Evolutionary conservation across 495 filamentous ascomycete genomes (phyloP).

Genomic region (Hypoxylon trugodes): DNA sequence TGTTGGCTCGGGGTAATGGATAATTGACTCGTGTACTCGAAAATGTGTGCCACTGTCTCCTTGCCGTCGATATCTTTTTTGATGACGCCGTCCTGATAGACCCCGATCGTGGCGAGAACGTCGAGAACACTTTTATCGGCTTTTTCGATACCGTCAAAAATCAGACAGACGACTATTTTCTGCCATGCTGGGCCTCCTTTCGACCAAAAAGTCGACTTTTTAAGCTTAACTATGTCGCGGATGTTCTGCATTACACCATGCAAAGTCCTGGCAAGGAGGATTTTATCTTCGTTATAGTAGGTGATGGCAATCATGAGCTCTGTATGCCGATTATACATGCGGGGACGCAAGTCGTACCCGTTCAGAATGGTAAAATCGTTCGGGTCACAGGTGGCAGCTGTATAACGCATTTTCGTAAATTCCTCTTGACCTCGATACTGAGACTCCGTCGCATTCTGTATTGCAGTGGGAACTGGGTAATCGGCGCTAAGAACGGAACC

Average conservation of each 20-base stretch:
- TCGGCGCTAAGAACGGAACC: conserved; percentile 96
- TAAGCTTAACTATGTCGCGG: conserved; percentile 95
- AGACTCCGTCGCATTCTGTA: conserved; percentile 93
- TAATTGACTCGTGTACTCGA: conserved; percentile 98
- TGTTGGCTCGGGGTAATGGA: conserved; percentile 98
- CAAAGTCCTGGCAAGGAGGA: conserved; percentile 86
- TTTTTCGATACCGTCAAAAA: conserved; percentile 98
- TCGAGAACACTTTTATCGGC: conserved; percentile 95
- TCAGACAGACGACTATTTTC: conserved; percentile 96
- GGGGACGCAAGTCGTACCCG: conserved; percentile 95
- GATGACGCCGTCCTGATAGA: conserved; percentile 98
- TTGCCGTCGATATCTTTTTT: conserved; percentile 98
- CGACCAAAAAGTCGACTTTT: conserved; percentile 99
- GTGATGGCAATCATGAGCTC: conserved; percentile 97
- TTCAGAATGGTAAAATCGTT: conserved; percentile 99
- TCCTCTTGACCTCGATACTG: conserved; percentile 95
- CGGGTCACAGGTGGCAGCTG: conserved; percentile 97
- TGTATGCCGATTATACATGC: conserved; percentile 99
- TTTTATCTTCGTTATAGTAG: conserved; percentile 99
- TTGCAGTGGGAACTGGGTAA: conserved; percentile 96
- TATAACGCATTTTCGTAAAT: conserved; percentile 99
- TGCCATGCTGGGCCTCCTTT: conserved; percentile 99
- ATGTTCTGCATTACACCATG: conserved; percentile 99
- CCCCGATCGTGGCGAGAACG: conserved; percentile 90
- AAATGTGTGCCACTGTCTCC: conserved; percentile 95